Evolutionary conservation across 225 moss, liverwort and hornwort species (phyloP).

Genomic region (Neckera pumila): DNA sequence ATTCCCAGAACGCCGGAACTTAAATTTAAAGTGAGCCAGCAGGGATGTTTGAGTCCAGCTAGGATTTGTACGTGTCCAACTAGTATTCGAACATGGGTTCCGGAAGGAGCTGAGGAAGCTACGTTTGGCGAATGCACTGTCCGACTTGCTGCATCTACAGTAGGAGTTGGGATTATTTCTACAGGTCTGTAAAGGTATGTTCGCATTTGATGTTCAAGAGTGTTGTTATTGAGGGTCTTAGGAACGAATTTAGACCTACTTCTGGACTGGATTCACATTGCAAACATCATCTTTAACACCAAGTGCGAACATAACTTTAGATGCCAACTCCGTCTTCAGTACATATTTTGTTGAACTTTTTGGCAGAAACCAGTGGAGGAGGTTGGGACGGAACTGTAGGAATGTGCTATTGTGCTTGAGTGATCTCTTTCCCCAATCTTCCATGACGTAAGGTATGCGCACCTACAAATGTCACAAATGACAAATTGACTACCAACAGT

Average conservation of each 20-base stretch:
- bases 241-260: no score
- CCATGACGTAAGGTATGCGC: not conserved
- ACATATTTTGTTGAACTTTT: not conserved
- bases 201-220: no score
- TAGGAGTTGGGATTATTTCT: not conserved
- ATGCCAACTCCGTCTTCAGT: not conserved
- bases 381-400: not conserved
- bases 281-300: no score
- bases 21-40: not conserved
- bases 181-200: no score
- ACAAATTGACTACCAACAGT: no score
- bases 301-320: no score
- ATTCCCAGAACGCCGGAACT: not conserved
- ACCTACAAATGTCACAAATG: no score
- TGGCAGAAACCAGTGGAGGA: no score
- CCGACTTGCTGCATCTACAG: not conserved
- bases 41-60: not conserved
- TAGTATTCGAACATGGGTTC: not conserved
- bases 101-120: not conserved
- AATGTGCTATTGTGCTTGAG: not conserved
- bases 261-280: no score
- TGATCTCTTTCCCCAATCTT: no score
- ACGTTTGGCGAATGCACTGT: not conserved
- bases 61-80: not conserved
- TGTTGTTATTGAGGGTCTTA: no score